phyloP scores from a whole-genome alignment of 768 basidiomycete species.

The Hericium erinaceus region DNA sequence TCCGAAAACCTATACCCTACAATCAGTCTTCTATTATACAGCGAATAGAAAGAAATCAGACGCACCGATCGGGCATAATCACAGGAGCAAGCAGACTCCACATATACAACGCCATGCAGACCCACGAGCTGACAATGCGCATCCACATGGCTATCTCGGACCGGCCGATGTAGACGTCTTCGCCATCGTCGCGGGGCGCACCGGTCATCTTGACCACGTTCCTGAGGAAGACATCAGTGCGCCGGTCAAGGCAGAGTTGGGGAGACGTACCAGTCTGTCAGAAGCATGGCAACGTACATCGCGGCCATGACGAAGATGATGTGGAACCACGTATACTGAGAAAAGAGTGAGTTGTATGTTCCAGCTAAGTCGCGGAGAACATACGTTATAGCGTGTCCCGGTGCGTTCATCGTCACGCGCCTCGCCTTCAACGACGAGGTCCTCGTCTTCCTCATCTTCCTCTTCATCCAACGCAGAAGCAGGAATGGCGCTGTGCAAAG shows the following conservation, averaged over 20 bases:
- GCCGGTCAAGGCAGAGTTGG: slow-evolving; percentile 2
- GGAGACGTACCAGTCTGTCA: slow-evolving; percentile 86
- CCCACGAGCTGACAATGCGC: slow-evolving; percentile 93
- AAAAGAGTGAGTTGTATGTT: background rate
- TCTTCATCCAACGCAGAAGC: slow-evolving; percentile 84
- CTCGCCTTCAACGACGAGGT: slow-evolving; percentile 68
- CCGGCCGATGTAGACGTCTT: slow-evolving; percentile 86
- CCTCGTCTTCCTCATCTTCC: slow-evolving; percentile 56
- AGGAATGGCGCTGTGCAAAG: slow-evolving; percentile 64
- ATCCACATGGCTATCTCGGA: slow-evolving; percentile 99
- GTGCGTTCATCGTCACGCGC: slow-evolving; percentile 85
- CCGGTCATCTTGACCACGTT: slow-evolving; percentile 52
- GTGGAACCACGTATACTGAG: slow-evolving; percentile 97
- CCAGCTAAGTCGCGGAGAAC: slow-evolving; percentile 16
- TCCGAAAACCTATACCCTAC: background rate
- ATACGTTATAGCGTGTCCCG: slow-evolving; percentile 90
- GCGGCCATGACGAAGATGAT: slow-evolving; percentile 91
- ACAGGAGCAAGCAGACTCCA: slow-evolving; percentile 89
- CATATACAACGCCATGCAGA: slow-evolving; percentile 76
- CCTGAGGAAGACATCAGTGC: slow-evolving; percentile 30
- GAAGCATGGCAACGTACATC: slow-evolving; percentile 96
- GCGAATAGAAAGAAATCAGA: background rate
- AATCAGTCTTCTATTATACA: background rate
- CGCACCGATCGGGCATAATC: slow-evolving; percentile 83
- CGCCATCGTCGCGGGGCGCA: slow-evolving; percentile 41